Evolutionary conservation across 2,329 filamentous ascomycete genomes (phyloP), one percentile per base, ranked within the genome.

Genomic region (Curvularia sp.): DNA sequence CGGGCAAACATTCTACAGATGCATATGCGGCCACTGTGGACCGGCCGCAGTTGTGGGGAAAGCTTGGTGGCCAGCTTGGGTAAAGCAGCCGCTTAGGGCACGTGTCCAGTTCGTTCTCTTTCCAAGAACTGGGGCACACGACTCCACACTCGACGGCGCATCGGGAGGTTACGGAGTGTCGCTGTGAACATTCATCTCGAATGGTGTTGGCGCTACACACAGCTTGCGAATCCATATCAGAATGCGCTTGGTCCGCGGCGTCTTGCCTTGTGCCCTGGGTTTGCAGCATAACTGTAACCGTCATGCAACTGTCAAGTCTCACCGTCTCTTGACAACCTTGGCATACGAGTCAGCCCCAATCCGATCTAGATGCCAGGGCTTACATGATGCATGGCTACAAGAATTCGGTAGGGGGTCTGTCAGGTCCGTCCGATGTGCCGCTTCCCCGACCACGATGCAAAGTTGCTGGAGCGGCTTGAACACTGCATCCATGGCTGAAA

Each of bases 1-100:
- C 49, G 49, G 24, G 26, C 33, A 50, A 50, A 57, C 18, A 31
- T 28, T 42, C 39, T 49, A 39, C 31, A 50, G 42, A 35, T 56
- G 53, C 52, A 55, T 46, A 50, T 55, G 56, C 56, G 35, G 18
- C 56, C 46, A 28, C 26, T 41, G 57, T 56, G 57, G 53, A 59
- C 56, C 57, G 49, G 42, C 57, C 57, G 57, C 53, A 54, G 57
- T 52, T 70, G 69, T 64, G 71, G 71, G 71, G 71, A 73, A 72
- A 72, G 69, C 70, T 74, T 73, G 62, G 55, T 63, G 59, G 48
- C 52, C 46, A 57, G 51, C 53, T 52, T 59, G 53, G 57, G 53
- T 50, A 55, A 58, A 33, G 53, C 42, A 58, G 47, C 56, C 56
- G 56, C 52, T 20, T 15, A 44, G 31, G 46, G 52, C 31, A 46